These are phyloP conservation scores for Daldinia caldariorum DNA, from an alignment of 495 filamentous ascomycete species.

Conservation along the genomic window DNA sequence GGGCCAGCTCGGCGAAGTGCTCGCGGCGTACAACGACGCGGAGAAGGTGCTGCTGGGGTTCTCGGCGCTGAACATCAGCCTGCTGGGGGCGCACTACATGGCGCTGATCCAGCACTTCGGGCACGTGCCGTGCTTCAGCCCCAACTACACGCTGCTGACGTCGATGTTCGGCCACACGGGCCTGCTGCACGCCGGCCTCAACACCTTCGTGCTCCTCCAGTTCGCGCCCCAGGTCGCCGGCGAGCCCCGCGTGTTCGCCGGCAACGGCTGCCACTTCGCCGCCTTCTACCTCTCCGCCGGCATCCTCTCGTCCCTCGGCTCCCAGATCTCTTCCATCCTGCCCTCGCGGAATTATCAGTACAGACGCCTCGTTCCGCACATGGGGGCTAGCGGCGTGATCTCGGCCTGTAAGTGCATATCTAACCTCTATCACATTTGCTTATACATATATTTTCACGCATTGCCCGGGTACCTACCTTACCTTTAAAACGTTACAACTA, in stretches of 20 bases:
- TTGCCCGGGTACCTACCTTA: too few relatives aligned
- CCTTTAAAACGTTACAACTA: too few relatives aligned
- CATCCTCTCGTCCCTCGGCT: constrained; percentile 40
- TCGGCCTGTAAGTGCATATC: constrained; percentile 31
- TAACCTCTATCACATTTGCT: too few relatives aligned
- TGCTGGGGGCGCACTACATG: constrained; percentile 17
- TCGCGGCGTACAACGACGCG: constrained; percentile 17
- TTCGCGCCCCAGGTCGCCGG: constrained; percentile 29
- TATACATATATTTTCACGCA: too few relatives aligned
- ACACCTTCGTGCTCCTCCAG: constrained; percentile 34
- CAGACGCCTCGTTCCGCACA: constrained; percentile 2
- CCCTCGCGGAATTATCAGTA: constrained; percentile 21
- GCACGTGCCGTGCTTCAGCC: constrained; percentile 27
- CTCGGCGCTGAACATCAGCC: constrained; percentile 29
- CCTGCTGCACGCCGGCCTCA: constrained; percentile 35
- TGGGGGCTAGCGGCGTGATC: constrained; percentile 41
- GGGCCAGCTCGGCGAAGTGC: constrained; percentile 8
- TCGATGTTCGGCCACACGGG: constrained; percentile 42
- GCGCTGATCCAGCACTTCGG: constrained; percentile 20
- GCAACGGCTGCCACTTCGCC: constrained; percentile 42
- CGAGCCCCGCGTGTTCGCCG: constrained; percentile 27
- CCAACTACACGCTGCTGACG: constrained; percentile 46
- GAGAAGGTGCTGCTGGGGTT: constrained; percentile 20
- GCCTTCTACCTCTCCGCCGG: constrained; percentile 48
- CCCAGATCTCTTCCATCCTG: constrained; percentile 31